Percentiles rank a stretch among this genome's conserved stretches.
These are phyloP conservation scores for Trichoderma sp. DNA, from an alignment of 2,329 filamentous ascomycete genomes.

Conservation along the genomic window DNA sequence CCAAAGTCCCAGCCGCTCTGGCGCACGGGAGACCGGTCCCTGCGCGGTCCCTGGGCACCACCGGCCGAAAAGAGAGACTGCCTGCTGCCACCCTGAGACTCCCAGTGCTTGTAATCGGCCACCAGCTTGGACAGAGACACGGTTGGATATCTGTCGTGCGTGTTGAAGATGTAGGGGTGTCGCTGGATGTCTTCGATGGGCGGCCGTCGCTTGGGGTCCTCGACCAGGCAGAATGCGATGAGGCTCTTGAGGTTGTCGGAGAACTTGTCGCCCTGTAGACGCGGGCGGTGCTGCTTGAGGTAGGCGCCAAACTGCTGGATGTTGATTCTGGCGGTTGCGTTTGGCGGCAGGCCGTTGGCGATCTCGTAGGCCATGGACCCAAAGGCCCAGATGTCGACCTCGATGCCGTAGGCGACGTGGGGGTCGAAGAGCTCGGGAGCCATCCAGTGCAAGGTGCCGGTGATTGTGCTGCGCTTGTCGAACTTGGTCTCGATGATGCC, in stretches of 20 bases:
- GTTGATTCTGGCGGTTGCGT: slow-evolving; percentile 42
- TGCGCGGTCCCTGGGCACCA: slow-evolving; percentile 43
- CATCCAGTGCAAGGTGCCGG: slow-evolving; percentile 68
- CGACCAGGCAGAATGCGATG: slow-evolving; percentile 58
- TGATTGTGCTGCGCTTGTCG: slow-evolving; percentile 62
- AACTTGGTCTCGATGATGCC: slow-evolving; percentile 59
- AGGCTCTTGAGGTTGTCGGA: slow-evolving; percentile 56
- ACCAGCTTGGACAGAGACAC: slow-evolving; percentile 59
- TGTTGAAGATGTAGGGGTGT: slow-evolving; percentile 61
- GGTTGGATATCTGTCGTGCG: slow-evolving; percentile 56
- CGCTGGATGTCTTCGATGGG: slow-evolving; percentile 58
- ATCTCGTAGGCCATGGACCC: slow-evolving; percentile 66
- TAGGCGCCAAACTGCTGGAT: slow-evolving; percentile 42
- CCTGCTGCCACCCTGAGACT: slow-evolving; percentile 62
- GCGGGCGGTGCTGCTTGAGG: slow-evolving; percentile 48
- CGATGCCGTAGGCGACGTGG: slow-evolving; percentile 51
- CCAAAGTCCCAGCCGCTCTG: slow-evolving; percentile 61
- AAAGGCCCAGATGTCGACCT: slow-evolving; percentile 66
- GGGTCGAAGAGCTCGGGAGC: slow-evolving; percentile 59
- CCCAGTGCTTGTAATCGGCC: slow-evolving; percentile 65
- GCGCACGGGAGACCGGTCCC: slow-evolving; percentile 37
- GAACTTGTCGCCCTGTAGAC: slow-evolving; percentile 57
- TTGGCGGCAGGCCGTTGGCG: slow-evolving; percentile 61
- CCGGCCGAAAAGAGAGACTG: slow-evolving; percentile 54
- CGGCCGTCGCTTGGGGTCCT: slow-evolving; percentile 55